Evolutionary conservation across 768 basidiomycete genomes (phyloP).

Genomic region (Boletus rubescentipes): DNA sequence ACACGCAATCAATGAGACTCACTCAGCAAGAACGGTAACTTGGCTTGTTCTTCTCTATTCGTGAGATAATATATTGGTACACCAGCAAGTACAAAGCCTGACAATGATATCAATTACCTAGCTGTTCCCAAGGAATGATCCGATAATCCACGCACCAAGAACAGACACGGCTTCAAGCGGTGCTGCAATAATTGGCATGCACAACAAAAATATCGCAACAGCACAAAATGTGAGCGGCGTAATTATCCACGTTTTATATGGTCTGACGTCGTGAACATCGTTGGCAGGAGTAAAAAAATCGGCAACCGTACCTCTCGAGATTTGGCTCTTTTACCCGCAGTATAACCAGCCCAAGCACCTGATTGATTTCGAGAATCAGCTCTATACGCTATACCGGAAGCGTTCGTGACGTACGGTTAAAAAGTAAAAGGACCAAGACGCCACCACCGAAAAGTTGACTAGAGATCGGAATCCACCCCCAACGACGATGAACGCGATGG

Average conservation of each 20-base stretch:
- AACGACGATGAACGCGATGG: slow-evolving; percentile 74
- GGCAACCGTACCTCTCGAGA: slow-evolving; percentile 61
- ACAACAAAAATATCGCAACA: slow-evolving; percentile 60
- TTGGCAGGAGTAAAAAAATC: not conserved
- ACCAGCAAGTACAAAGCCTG: slow-evolving; percentile 77
- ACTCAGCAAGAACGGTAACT: slow-evolving; percentile 35
- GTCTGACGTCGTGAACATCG: slow-evolving; percentile 45
- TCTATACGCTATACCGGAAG: not conserved
- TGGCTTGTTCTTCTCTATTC: slow-evolving; percentile 46
- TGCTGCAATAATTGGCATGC: slow-evolving; percentile 93
- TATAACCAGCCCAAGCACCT: slow-evolving; percentile 88
- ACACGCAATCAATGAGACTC: slow-evolving; percentile 22
- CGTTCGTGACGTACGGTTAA: slow-evolving; percentile 76
- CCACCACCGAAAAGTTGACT: slow-evolving; percentile 87
- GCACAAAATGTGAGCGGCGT: slow-evolving; percentile 90
- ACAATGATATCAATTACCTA: not conserved
- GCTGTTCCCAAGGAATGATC: not conserved
- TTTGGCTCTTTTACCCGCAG: slow-evolving; percentile 88
- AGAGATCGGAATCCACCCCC: slow-evolving; percentile 89
- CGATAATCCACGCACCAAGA: slow-evolving; percentile 53
- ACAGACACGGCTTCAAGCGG: slow-evolving; percentile 87
- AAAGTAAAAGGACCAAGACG: slow-evolving; percentile 86
- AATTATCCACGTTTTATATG: slow-evolving; percentile 89
- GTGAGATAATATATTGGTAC: slow-evolving; percentile 85
- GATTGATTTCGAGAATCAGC: slow-evolving; percentile 2